These are phyloP conservation scores for Ceratocystis destructans DNA, from an alignment of 2,329 filamentous ascomycete genomes.

Conservation along the genomic window DNA sequence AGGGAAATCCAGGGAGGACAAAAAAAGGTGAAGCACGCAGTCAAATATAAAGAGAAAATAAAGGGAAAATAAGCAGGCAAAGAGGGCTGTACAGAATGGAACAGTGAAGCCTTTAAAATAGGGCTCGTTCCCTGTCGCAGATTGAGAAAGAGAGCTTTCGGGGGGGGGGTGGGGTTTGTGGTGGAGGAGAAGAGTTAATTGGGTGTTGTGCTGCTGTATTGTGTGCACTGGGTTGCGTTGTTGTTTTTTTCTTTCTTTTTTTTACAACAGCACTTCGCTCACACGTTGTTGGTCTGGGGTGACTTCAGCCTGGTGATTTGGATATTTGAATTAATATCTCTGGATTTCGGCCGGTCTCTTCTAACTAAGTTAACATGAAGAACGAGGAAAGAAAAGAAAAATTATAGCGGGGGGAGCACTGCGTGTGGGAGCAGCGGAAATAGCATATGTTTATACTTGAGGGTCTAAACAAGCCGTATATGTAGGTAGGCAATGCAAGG, in stretches of 20 bases:
- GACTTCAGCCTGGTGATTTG: too few species aligned
- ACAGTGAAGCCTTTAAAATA: background rate
- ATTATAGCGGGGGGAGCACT: too few species aligned
- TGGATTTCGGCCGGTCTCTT: background rate
- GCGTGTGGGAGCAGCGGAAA: too few species aligned
- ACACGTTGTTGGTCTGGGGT: too few species aligned
- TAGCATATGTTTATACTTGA: too few species aligned
- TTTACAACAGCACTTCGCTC: background rate
- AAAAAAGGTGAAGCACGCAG: background rate
- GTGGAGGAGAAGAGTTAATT: too few species aligned
- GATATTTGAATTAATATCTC: too few species aligned
- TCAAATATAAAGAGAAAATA: background rate
- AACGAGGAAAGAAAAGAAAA: too few species aligned
- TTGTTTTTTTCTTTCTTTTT: background rate
- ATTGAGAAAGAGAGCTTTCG: background rate
- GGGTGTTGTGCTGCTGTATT: background rate
- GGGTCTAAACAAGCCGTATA: background rate
- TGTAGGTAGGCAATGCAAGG: background rate
- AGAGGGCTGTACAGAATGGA: constrained; percentile 1
- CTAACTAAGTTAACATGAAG: background rate
- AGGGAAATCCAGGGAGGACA: background rate
- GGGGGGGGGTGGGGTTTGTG: background rate
- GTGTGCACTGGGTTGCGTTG: background rate
- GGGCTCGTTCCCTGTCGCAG: background rate
- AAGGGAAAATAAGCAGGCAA: background rate